Conservation (phyloP, 1,284 basidiomycete species). For the Rhodotorula sp. region DNA sequence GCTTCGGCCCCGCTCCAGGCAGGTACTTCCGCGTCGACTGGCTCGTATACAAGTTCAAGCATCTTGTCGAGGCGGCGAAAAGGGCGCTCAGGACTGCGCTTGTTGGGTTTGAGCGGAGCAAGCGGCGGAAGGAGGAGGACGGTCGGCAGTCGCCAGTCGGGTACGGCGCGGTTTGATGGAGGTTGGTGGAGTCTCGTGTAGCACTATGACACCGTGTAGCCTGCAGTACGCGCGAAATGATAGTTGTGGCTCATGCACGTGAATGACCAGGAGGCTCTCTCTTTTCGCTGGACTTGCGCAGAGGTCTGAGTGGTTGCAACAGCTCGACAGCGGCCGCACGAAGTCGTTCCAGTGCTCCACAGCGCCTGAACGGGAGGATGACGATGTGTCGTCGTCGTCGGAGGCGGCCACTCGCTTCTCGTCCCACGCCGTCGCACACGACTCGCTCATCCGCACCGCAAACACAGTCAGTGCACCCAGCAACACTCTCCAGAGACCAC, state of each 20-base stretch:
- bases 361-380: no score
- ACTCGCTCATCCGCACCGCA: not conserved
- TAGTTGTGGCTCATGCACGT: no score
- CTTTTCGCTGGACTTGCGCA: no score
- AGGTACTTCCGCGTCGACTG: conserved; percentile 26
- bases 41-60: conserved; percentile 9
- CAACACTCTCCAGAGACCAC: accelerated
- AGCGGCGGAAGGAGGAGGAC: not conserved
- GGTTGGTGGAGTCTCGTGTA: not conserved
- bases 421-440: not conserved
- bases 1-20: conserved; percentile 29
- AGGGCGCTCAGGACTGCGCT: conserved; percentile 6
- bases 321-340: no score
- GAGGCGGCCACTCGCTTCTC: not conserved
- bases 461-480: no score
- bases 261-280: no score
- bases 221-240: no score
- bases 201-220: not conserved
- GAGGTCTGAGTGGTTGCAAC: no score
- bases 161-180: not conserved
- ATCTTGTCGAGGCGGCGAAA: conserved; percentile 1
- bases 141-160: not conserved
- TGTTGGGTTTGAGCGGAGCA: conserved; percentile 1
- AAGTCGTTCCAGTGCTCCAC: no score
- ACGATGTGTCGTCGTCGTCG: not conserved